phyloP scores from a whole-genome alignment of 148 eudicot genomes.

The Amaranthus cruentus region DNA sequence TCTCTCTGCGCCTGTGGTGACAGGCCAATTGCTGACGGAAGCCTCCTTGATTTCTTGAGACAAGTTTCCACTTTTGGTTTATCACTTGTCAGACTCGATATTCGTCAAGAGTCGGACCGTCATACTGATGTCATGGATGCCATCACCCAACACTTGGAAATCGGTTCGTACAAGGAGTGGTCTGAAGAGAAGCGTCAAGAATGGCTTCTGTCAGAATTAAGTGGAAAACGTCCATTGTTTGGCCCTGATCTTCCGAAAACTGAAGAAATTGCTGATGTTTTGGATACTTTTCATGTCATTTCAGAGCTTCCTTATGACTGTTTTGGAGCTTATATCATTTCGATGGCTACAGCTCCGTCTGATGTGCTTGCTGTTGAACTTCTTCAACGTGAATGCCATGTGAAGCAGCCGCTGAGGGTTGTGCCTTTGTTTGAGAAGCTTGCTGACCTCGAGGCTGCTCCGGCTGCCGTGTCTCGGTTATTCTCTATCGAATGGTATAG shows the following conservation, averaged over 20 bases:
- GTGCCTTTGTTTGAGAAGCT: slow-evolving; percentile 96
- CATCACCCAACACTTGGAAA: slow-evolving; percentile 74
- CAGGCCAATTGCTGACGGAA: slow-evolving; percentile 86
- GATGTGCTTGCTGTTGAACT: slow-evolving; percentile 97
- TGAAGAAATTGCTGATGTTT: slow-evolving; percentile 91
- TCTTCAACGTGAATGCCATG: slow-evolving; percentile 91
- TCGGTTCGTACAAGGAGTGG: slow-evolving; percentile 95
- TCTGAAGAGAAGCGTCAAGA: slow-evolving; percentile 84
- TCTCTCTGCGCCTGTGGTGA: slow-evolving; percentile 93
- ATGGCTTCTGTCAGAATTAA: slow-evolving; percentile 94
- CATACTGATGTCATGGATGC: slow-evolving; percentile 98
- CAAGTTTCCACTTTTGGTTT: slow-evolving; percentile 97
- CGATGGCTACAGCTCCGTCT: slow-evolving; percentile 96
- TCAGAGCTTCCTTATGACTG: slow-evolving; percentile 93
- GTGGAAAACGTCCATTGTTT: slow-evolving; percentile 87
- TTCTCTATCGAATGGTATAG: slow-evolving; percentile 91
- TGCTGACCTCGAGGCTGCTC: slow-evolving; percentile 85
- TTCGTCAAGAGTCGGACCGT: slow-evolving; percentile 90
- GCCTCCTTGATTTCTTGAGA: slow-evolving; percentile 92
- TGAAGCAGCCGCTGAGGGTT: slow-evolving; percentile 73
- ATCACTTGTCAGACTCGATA: slow-evolving; percentile 88
- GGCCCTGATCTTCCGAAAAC: slow-evolving; percentile 91
- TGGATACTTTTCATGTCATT: slow-evolving; percentile 71
- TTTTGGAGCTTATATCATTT: slow-evolving; percentile 94
- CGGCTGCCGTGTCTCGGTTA: slow-evolving; percentile 85